phyloP scores from a whole-genome alignment of 306 rosid species.

The Begonia fuchsioides region DNA sequence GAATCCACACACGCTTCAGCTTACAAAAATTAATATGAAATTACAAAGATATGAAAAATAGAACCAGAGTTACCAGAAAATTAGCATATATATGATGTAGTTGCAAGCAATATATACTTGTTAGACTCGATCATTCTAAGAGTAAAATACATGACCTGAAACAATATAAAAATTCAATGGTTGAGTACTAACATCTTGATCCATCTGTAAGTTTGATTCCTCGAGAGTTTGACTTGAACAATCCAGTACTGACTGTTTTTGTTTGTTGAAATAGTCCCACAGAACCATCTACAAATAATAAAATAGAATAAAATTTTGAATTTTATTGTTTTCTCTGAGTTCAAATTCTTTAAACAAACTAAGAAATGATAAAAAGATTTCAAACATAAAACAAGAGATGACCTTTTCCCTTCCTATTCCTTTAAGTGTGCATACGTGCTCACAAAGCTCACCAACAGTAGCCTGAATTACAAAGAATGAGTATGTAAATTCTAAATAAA shows the following conservation, averaged over 20 bases:
- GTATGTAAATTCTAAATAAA: background rate
- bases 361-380: background rate
- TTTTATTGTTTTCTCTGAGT: too few species aligned
- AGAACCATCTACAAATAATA: slow-evolving; percentile 30
- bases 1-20: too few species aligned
- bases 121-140: too few species aligned
- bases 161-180: too few species aligned
- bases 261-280: slow-evolving; percentile 76
- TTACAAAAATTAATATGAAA: too few species aligned
- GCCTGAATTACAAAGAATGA: slow-evolving; percentile 36
- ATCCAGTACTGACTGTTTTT: slow-evolving; percentile 22
- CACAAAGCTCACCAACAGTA: slow-evolving; percentile 43
- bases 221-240: slow-evolving; percentile 53
- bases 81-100: too few species aligned
- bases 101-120: too few species aligned
- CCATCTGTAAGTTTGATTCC: slow-evolving; percentile 65
- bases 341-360: too few species aligned
- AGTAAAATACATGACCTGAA: too few species aligned
- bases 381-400: background rate
- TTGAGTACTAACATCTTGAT: slow-evolving; percentile 66
- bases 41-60: too few species aligned
- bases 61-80: too few species aligned
- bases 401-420: slow-evolving; percentile 60
- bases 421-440: slow-evolving; percentile 44
- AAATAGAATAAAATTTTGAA: too few species aligned